These are phyloP conservation scores for Xylariales sp. DNA, from an alignment of 2,329 filamentous ascomycete genomes.

Conservation along the genomic window DNA sequence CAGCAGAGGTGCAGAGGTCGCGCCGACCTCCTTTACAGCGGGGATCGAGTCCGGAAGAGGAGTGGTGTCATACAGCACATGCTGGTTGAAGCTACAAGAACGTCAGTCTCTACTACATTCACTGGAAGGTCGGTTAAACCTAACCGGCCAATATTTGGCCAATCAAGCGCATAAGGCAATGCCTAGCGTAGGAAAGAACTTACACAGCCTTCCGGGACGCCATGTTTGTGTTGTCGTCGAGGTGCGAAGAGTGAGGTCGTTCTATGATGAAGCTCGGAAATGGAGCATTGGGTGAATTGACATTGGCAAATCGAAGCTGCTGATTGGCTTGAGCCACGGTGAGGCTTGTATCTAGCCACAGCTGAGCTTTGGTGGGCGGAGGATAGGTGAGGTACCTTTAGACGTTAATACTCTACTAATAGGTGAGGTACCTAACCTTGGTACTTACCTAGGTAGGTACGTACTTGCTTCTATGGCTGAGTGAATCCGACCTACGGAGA, in stretches of 20 bases:
- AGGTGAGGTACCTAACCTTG: too few species aligned
- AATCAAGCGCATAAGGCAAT: conserved; percentile 31
- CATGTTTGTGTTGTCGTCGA: conserved; percentile 60
- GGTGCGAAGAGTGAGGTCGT: conserved; percentile 37
- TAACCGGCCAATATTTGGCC: conserved; percentile 8
- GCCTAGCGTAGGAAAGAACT: conserved; percentile 39
- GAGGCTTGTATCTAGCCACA: conserved; percentile 27
- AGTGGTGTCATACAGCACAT: conserved; percentile 93
- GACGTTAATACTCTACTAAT: too few species aligned
- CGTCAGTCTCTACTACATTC: conserved; percentile 16
- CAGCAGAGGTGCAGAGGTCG: conserved; percentile 90
- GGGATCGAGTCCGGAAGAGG: conserved; percentile 93
- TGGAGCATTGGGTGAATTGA: conserved; percentile 42
- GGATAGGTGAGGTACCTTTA: too few species aligned
- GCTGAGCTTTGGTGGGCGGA: neutral
- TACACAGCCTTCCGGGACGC: conserved; percentile 70
- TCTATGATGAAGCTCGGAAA: conserved; percentile 43
- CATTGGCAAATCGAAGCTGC: conserved; percentile 48
- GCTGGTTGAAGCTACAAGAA: conserved; percentile 85
- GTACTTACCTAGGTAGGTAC: neutral
- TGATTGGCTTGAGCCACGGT: conserved; percentile 51
- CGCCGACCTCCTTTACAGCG: conserved; percentile 91
- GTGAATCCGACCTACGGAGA: neutral
- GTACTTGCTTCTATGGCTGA: neutral
- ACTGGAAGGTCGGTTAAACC: neutral